Conservation (phyloP, 2,329 filamentous ascomycete species). For the Blastomyces percursus region DNA sequence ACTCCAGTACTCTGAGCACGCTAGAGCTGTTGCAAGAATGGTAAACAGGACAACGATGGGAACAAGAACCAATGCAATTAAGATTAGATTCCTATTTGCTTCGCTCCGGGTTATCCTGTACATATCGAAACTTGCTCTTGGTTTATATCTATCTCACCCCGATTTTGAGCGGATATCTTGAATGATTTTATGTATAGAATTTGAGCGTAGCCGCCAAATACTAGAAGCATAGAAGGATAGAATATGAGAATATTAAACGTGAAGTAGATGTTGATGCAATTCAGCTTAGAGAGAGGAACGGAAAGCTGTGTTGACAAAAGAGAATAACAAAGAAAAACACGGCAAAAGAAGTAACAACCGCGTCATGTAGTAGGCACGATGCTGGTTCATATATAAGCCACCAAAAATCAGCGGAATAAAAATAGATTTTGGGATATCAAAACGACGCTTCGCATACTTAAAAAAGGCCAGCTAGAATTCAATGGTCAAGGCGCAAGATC, state of each 20-base stretch:
- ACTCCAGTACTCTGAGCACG: conserved; percentile 29
- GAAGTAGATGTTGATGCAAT: background rate
- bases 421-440: background rate
- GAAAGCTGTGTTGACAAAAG: background rate
- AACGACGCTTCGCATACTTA: background rate
- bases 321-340: background rate
- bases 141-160: background rate
- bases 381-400: background rate
- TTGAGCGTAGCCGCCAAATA: background rate
- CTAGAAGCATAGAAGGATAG: background rate
- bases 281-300: background rate
- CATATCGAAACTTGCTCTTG: background rate
- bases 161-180: background rate
- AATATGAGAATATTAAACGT: background rate
- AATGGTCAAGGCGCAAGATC: background rate
- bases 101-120: conserved; percentile 5
- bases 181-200: background rate
- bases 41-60: conserved; percentile 37
- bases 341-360: background rate
- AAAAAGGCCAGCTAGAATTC: background rate
- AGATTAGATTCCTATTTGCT: conserved; percentile 20
- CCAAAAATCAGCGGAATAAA: background rate
- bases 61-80: conserved; percentile 38
- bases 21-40: conserved; percentile 29
- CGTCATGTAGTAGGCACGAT: background rate